Evolutionary conservation across 2,329 filamentous ascomycete genomes (phyloP).

Genomic region (Dichotomopilus funicola): DNA sequence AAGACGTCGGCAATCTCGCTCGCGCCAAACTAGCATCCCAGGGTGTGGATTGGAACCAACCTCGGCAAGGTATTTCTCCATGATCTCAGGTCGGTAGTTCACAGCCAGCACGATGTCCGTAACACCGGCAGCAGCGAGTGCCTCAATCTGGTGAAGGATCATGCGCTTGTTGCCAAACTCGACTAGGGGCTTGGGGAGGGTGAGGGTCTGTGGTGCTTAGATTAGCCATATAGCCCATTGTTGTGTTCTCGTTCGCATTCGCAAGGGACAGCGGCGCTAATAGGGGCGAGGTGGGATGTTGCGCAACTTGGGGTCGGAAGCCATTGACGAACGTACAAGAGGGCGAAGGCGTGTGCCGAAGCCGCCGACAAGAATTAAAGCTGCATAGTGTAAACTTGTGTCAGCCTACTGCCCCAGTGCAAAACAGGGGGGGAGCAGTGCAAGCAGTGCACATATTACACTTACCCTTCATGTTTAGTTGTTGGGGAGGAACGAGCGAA

Average conservation of each 20-base stretch:
- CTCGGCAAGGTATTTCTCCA: slow-evolving; percentile 89
- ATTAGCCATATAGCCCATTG: slow-evolving; percentile 12
- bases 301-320: not conserved
- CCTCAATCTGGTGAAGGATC: slow-evolving; percentile 97
- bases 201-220: slow-evolving; percentile 64
- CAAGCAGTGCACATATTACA: not conserved
- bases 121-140: slow-evolving; percentile 84
- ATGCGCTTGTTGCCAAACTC: slow-evolving; percentile 99
- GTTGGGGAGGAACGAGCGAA: slow-evolving; percentile 14
- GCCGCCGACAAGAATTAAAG: slow-evolving; percentile 97
- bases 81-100: slow-evolving; percentile 97
- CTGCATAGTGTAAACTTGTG: slow-evolving; percentile 40
- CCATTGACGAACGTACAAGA: slow-evolving; percentile 57
- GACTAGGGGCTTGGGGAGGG: slow-evolving; percentile 92
- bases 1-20: not conserved
- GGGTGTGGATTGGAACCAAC: slow-evolving; percentile 42
- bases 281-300: not conserved
- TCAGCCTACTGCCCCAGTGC: slow-evolving; percentile 15
- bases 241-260: too few relatives aligned
- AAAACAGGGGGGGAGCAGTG: not conserved
- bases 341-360: slow-evolving; percentile 97
- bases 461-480: slow-evolving; percentile 37
- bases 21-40: not conserved
- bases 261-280: not conserved
- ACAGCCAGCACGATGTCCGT: slow-evolving; percentile 97